Conservation (phyloP, 257 asterid species). For the Oldenlandia corymbosa region DNA sequence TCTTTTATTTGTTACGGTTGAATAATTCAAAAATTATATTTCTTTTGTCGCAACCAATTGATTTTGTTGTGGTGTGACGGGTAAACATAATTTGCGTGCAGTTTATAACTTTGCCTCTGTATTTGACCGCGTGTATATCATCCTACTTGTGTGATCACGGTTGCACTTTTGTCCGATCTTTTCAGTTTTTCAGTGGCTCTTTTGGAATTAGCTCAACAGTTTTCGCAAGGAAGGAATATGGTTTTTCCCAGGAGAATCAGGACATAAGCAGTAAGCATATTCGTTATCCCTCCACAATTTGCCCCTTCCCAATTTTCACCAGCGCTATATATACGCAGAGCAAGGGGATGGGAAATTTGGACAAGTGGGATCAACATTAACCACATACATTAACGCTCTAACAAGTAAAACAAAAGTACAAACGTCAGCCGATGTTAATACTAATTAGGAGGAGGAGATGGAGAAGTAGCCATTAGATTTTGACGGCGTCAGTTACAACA, state of each 20-base stretch:
- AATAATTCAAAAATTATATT: too few species aligned
- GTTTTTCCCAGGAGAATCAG: slow-evolving; percentile 2
- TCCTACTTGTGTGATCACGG: too few species aligned
- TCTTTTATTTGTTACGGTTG: too few species aligned
- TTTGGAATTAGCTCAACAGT: too few species aligned
- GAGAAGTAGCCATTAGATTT: background rate
- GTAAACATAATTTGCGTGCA: too few species aligned
- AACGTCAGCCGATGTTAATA: too few species aligned
- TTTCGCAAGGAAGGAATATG: slow-evolving; percentile 3
- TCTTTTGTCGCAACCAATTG: too few species aligned
- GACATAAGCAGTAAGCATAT: slow-evolving; percentile 1
- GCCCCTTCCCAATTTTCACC: background rate
- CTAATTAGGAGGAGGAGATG: background rate
- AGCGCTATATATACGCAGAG: background rate
- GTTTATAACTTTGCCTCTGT: too few species aligned
- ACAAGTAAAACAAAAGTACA: background rate
- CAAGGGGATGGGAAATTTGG: background rate
- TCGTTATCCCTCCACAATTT: background rate
- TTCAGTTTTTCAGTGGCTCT: too few species aligned
- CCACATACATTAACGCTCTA: background rate
- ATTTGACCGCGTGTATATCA: too few species aligned
- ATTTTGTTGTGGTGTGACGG: too few species aligned
- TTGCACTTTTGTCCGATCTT: too few species aligned
- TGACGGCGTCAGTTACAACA: slow-evolving; percentile 13
- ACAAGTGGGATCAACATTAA: slow-evolving; percentile 1